phyloP scores from a whole-genome alignment of 305 asterid species.

The Andrographis paniculata region DNA sequence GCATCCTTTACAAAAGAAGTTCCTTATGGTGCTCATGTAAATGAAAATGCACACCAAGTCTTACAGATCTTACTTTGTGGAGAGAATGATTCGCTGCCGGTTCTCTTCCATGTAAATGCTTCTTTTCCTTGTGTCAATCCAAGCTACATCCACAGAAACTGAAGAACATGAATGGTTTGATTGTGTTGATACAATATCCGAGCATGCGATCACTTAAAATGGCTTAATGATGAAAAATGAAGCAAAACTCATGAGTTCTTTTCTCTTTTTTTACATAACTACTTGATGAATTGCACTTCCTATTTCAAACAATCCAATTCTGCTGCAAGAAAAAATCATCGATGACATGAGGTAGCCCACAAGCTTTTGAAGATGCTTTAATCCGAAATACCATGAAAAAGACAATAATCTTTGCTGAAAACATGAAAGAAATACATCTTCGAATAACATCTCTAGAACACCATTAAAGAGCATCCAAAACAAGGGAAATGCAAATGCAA shows the following conservation, averaged over 20 bases:
- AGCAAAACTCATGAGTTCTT: not conserved
- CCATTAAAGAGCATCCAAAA: not conserved
- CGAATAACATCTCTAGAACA: not conserved
- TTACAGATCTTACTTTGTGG: no score
- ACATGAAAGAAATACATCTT: no score
- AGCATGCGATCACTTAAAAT: not conserved
- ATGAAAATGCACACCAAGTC: not conserved
- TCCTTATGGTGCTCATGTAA: not conserved
- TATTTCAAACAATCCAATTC: no score
- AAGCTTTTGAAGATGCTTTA: no score
- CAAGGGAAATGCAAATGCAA: not conserved
- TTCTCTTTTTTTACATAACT: no score
- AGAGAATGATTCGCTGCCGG: no score
- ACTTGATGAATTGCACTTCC: no score
- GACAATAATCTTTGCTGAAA: no score
- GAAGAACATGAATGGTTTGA: not conserved
- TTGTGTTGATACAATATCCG: not conserved
- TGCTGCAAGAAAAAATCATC: no score
- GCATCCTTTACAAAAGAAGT: not conserved
- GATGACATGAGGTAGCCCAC: no score
- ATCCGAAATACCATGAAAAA: not conserved
- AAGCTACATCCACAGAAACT: not conserved
- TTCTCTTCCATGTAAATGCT: no score
- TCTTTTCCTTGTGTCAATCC: not conserved
- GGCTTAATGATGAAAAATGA: conserved; percentile 1